These are phyloP conservation scores for Phialocephala subalpina DNA, from an alignment of 2,329 filamentous ascomycete species.

Conservation along the genomic window DNA sequence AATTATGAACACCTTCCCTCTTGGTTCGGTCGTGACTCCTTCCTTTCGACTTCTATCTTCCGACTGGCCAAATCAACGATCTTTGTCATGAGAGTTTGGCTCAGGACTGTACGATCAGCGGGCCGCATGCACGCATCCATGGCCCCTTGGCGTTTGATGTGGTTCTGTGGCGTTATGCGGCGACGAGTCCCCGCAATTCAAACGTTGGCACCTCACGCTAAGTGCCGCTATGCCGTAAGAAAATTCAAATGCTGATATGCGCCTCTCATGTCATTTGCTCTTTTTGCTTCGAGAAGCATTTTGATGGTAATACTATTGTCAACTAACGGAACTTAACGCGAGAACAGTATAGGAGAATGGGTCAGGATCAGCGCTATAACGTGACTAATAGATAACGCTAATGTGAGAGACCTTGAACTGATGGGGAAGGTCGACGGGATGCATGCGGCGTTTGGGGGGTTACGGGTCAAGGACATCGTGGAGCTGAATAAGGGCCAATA, in stretches of 20 bases:
- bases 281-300: background rate
- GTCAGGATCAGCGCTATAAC: background rate
- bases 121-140: background rate
- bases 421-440: slow-evolving; percentile 6
- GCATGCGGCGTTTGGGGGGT: background rate
- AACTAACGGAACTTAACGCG: background rate
- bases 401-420: background rate
- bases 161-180: background rate
- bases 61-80: background rate
- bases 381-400: slow-evolving; percentile 8
- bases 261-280: slow-evolving; percentile 14
- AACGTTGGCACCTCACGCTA: background rate
- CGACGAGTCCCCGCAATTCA: slow-evolving; percentile 9
- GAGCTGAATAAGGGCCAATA: background rate
- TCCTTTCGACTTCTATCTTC: background rate
- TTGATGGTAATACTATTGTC: background rate
- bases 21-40: background rate
- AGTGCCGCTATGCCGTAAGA: slow-evolving; percentile 18
- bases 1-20: background rate
- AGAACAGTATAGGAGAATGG: background rate
- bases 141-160: background rate
- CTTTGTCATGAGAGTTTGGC: background rate
- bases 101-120: background rate
- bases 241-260: slow-evolving; percentile 17
- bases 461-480: background rate